Percentiles rank a stretch among this genome's conserved stretches.
Evolutionary conservation across 495 filamentous ascomycete species (phyloP).

Genomic region (Talaromyces nanjingensis): DNA sequence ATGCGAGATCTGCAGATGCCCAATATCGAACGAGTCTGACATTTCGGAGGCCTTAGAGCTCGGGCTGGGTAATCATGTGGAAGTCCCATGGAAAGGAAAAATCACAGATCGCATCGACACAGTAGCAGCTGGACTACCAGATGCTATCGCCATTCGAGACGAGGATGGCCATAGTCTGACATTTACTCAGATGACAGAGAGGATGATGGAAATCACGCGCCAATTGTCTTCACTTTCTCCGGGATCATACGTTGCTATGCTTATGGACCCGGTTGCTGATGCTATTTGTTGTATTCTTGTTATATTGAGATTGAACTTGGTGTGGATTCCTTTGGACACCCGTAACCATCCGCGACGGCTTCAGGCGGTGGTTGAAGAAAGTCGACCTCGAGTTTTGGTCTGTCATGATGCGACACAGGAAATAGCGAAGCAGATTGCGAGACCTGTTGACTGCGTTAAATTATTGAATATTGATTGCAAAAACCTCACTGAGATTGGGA

Average conservation of each 20-base stretch:
- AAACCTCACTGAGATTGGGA: neutral
- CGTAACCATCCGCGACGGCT: slow-evolving; percentile 27
- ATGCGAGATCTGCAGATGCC: slow-evolving; percentile 13
- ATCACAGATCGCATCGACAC: slow-evolving; percentile 27
- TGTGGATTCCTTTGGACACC: slow-evolving; percentile 48
- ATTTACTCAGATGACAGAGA: slow-evolving; percentile 10
- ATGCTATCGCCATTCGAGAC: slow-evolving; percentile 15
- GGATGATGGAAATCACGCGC: slow-evolving; percentile 15
- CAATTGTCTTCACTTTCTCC: slow-evolving; percentile 17
- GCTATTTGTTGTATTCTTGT: slow-evolving; percentile 50
- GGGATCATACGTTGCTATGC: slow-evolving; percentile 17
- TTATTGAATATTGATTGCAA: slow-evolving; percentile 6
- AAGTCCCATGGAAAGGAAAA: slow-evolving; percentile 25
- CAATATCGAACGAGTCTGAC: slow-evolving; percentile 10
- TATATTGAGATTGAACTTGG: slow-evolving; percentile 36
- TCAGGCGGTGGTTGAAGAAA: slow-evolving; percentile 17
- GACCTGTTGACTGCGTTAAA: neutral
- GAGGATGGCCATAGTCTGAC: slow-evolving; percentile 11
- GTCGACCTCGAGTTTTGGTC: slow-evolving; percentile 15
- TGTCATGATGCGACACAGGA: slow-evolving; percentile 10
- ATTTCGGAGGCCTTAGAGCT: neutral
- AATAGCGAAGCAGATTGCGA: neutral
- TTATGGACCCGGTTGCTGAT: slow-evolving; percentile 24
- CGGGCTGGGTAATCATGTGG: neutral
- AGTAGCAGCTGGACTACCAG: slow-evolving; percentile 9